phyloP scores from a whole-genome alignment of 495 filamentous ascomycete genomes.

The Penicillium salamii region DNA sequence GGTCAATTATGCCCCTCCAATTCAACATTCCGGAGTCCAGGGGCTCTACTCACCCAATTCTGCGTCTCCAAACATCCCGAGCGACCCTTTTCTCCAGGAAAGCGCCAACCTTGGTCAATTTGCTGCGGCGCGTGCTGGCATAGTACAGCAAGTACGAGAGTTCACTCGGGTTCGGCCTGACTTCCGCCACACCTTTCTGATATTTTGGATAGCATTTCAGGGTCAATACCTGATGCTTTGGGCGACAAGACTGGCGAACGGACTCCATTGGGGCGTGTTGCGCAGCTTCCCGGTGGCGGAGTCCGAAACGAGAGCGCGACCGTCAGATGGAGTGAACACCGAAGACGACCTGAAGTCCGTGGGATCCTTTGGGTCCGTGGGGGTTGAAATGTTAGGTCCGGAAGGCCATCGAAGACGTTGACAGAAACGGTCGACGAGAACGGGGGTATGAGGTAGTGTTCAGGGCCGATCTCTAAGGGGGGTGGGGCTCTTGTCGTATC shows the following conservation, averaged over 20 bases:
- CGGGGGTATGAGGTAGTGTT: constrained; percentile 31
- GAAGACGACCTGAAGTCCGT: not conserved
- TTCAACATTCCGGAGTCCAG: not conserved
- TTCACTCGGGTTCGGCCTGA: constrained; percentile 91
- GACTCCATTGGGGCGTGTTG: constrained; percentile 47
- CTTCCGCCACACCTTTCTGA: constrained; percentile 81
- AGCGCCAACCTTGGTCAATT: constrained; percentile 87
- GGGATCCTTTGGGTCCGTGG: not conserved
- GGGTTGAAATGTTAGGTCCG: no score
- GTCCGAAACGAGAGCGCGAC: constrained; percentile 2
- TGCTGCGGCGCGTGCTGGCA: constrained; percentile 85
- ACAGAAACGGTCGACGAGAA: constrained; percentile 21
- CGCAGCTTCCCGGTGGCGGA: constrained; percentile 4
- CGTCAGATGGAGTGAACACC: not conserved
- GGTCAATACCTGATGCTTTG: constrained; percentile 90
- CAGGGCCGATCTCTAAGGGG: constrained; percentile 27
- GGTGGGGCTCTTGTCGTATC: constrained; percentile 17
- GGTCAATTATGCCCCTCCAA: constrained; percentile 4
- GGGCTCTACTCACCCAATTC: constrained; percentile 66
- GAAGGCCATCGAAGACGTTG: constrained; percentile 14
- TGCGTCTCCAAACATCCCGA: constrained; percentile 76
- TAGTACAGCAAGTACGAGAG: constrained; percentile 95
- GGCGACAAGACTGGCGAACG: constrained; percentile 65
- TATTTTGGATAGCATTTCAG: constrained; percentile 91
- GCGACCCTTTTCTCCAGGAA: constrained; percentile 89